These are phyloP conservation scores for Parascedosporium putredinis DNA, from an alignment of 2,329 filamentous ascomycete genomes.

Conservation along the genomic window DNA sequence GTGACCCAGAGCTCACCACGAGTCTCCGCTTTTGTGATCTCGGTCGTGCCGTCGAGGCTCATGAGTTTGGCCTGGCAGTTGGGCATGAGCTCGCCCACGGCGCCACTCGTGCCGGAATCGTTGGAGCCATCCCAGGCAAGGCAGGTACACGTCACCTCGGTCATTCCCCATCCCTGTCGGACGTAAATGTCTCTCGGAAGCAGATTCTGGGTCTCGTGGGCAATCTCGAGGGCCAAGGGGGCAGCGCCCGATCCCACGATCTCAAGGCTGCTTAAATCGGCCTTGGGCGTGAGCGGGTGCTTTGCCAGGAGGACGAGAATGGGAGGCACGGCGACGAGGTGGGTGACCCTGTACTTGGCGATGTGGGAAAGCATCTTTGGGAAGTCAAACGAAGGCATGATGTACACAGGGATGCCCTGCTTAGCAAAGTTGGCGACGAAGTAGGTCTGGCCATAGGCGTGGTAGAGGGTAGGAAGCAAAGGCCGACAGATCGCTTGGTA, in stretches of 20 bases:
- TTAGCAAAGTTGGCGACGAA: constrained; percentile 51
- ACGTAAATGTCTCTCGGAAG: constrained; percentile 31
- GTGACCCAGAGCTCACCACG: constrained; percentile 65
- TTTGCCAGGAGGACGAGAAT: constrained; percentile 66
- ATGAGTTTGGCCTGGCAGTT: constrained; percentile 63
- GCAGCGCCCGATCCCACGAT: constrained; percentile 56
- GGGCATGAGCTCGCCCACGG: constrained; percentile 58
- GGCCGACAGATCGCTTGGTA: constrained; percentile 26
- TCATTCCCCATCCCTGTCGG: constrained; percentile 80
- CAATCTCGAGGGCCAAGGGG: constrained; percentile 49
- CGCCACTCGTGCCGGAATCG: constrained; percentile 24
- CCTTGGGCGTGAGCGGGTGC: constrained; percentile 52
- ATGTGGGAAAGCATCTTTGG: constrained; percentile 58
- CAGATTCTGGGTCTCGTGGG: constrained; percentile 46
- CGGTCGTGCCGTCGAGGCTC: constrained; percentile 39
- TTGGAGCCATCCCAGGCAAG: constrained; percentile 44
- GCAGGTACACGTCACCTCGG: constrained; percentile 64
- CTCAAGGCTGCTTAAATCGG: constrained; percentile 58
- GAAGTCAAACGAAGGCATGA: constrained; percentile 74
- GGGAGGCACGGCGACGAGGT: constrained; percentile 60
- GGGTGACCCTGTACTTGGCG: constrained; percentile 57
- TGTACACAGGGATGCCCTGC: constrained; percentile 55
- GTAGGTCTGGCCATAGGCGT: constrained; percentile 62
- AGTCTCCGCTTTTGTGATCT: constrained; percentile 38
- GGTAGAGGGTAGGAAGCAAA: constrained; percentile 73